A percentile compares a stretch with the other conserved stretches of the same genome.
These are phyloP conservation scores for Boletus sp. DNA, from an alignment of 768 basidiomycete genomes.

Conservation along the genomic window DNA sequence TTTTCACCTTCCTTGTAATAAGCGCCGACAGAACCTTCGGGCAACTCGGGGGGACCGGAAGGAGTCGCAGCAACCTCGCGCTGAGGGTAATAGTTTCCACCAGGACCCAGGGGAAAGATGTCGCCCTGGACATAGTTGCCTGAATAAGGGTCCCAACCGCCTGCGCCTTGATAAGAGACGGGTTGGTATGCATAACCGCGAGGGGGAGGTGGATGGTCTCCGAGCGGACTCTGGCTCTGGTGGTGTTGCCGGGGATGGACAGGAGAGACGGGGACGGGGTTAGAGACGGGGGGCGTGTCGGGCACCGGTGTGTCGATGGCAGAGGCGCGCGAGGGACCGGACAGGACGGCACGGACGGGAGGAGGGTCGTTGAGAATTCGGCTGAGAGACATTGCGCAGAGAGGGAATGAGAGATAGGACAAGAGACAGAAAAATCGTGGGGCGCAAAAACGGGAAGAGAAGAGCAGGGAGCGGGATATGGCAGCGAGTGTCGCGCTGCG, in stretches of 20 bases:
- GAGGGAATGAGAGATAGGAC: conserved; percentile 1
- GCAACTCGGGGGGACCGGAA: conserved; percentile 18
- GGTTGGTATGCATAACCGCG: conserved; percentile 38
- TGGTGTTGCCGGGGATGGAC: conserved; percentile 20
- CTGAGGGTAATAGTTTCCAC: conserved; percentile 36
- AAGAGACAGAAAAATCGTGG: conserved; percentile 2
- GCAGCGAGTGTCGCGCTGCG: not conserved
- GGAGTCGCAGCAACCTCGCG: conserved; percentile 18
- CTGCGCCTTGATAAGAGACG: conserved; percentile 35
- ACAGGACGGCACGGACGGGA: conserved; percentile 32
- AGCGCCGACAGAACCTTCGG: conserved; percentile 17
- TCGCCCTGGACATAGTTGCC: conserved; percentile 38
- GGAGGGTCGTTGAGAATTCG: conserved; percentile 77
- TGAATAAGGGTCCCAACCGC: conserved; percentile 38
- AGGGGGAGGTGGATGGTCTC: conserved; percentile 32
- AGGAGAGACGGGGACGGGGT: conserved; percentile 19
- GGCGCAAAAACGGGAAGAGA: not conserved
- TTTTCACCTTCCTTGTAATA: conserved; percentile 32
- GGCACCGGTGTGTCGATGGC: conserved; percentile 19
- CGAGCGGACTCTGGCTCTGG: conserved; percentile 28
- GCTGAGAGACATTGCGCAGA: conserved; percentile 63
- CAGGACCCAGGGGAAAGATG: conserved; percentile 36
- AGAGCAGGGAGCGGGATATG: not conserved
- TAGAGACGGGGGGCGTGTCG: conserved; percentile 24
- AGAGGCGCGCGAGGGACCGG: conserved; percentile 17